Evolutionary conservation across 1,284 basidiomycete genomes (phyloP), one percentile per base, ranked within the genome.

Genomic region (Rhodotorula sp.): DNA sequence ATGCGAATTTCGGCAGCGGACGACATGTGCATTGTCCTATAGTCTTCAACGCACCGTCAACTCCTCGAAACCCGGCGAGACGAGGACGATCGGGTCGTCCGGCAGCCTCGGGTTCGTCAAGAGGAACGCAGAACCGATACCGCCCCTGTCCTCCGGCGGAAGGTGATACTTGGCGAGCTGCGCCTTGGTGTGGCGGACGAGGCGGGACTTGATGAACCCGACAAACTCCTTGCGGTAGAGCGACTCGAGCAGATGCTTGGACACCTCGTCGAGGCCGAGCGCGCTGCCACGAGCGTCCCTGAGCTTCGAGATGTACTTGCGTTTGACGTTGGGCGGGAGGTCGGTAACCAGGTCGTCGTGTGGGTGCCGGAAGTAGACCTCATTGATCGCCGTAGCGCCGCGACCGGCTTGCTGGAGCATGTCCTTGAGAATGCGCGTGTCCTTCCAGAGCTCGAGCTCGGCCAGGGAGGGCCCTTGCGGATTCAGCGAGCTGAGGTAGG

Each of bases 31-130:
- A n/a, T n/a, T n/a, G n/a, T n/a, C n/a, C n/a, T n/a, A n/a, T n/a
- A n/a, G n/a, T n/a, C n/a, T n/a, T n/a, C n/a, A n/a, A 52, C 47
- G 51, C 36, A 61, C 65, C 54, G 75, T 77, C 36, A 66, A 57
- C 32, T 64, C 58, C 51, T 56, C 59, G 60, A 79, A 79, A 4
- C 74, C 75, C 7, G 70, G 62, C n/a, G 71, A 74, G 53, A 75
- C 75, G 56, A 77, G 71, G 1, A 79, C 78, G 64, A 79, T 78
- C 2, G 78, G 78, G 53, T 77, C 72, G 59, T 79, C 78, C 17
- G 58, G 61, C 3, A 72, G 56, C 3, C 71, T 30, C 36, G 67
- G 67, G 49, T 70, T 70, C 11, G 63, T 66, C 30, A 70, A 27
- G 32, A 66, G 32, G 63, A 66, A 70, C 17, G 64, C 59, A 32